A percentile compares a stretch with the other conserved stretches of the same genome.
phyloP scores from a whole-genome alignment of 2,329 filamentous ascomycete species.

The Phaeosphaeria sp. region DNA sequence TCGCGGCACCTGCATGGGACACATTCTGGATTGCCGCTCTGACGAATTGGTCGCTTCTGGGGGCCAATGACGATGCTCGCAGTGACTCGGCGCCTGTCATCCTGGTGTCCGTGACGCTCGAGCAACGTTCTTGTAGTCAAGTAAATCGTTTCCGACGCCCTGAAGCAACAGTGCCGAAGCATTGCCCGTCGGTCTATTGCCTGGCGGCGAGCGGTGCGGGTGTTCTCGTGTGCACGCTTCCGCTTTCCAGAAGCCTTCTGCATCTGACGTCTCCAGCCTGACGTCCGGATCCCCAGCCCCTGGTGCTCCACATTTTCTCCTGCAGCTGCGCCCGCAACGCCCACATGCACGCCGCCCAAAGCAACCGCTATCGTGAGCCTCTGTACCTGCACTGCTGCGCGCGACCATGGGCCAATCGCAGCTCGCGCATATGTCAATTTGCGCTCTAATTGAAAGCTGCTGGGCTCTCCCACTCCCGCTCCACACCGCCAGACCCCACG shows the following conservation, averaged over 20 bases:
- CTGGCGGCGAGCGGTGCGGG: conserved; percentile 3
- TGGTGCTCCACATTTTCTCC: conserved; percentile 28
- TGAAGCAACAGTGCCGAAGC: conserved; percentile 11
- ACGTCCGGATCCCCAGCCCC: not conserved
- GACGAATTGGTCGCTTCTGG: conserved; percentile 33
- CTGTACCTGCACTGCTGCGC: not conserved
- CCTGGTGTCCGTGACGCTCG: conserved; percentile 22
- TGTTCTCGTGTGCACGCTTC: not conserved
- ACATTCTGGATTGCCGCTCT: conserved; percentile 17
- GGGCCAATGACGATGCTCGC: conserved; percentile 27
- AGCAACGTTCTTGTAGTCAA: conserved; percentile 38
- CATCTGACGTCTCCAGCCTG: conserved; percentile 2
- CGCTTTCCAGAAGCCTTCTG: conserved; percentile 12
- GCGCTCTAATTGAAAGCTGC: conserved; percentile 9
- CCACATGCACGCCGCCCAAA: conserved; percentile 6
- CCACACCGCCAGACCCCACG: conserved; percentile 33
- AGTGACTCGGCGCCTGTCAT: conserved; percentile 35
- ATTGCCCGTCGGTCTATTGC: conserved; percentile 8
- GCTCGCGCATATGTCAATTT: conserved; percentile 16
- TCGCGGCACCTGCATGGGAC: conserved; percentile 24
- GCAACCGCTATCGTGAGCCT: not conserved
- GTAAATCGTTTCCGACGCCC: conserved; percentile 18
- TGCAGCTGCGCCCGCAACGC: conserved; percentile 18
- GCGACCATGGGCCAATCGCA: conserved; percentile 14
- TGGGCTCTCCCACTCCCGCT: conserved; percentile 7